Conservation (phyloP, 257 asterid genomes). For the Solanum medicagineum region DNA sequence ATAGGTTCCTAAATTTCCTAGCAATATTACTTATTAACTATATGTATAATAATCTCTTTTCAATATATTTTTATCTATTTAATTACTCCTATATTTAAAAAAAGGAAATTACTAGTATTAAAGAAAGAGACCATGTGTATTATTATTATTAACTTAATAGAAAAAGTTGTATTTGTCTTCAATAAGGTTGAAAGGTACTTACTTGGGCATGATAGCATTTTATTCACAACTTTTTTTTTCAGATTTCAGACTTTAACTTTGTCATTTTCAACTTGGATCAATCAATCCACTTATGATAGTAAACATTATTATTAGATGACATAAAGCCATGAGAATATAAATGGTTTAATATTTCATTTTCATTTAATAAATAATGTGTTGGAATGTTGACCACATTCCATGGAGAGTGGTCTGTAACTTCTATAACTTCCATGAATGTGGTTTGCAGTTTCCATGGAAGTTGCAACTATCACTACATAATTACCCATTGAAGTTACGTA, state of each 20-base stretch:
- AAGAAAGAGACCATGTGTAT: not conserved
- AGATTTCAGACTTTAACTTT: not conserved
- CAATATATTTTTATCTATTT: no score
- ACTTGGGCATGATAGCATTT: not conserved
- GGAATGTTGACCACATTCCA: no score
- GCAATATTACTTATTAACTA: no score
- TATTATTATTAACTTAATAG: not conserved
- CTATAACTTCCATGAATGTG: no score
- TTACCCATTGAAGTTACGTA: no score
- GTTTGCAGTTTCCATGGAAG: no score
- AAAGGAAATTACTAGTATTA: no score
- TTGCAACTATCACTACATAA: no score
- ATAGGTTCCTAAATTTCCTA: not conserved
- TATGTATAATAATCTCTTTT: not conserved
- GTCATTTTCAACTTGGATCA: not conserved
- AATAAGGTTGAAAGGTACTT: no score
- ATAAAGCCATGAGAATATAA: not conserved
- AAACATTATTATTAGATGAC: not conserved
- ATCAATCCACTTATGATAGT: not conserved
- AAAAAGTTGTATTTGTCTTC: not conserved
- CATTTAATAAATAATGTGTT: not conserved
- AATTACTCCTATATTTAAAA: no score
- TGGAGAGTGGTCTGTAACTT: no score
- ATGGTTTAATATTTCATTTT: not conserved
- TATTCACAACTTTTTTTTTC: not conserved